Evolutionary conservation across 2,329 filamentous ascomycete species (phyloP).

Genomic region (Aspergillus udagawae): DNA sequence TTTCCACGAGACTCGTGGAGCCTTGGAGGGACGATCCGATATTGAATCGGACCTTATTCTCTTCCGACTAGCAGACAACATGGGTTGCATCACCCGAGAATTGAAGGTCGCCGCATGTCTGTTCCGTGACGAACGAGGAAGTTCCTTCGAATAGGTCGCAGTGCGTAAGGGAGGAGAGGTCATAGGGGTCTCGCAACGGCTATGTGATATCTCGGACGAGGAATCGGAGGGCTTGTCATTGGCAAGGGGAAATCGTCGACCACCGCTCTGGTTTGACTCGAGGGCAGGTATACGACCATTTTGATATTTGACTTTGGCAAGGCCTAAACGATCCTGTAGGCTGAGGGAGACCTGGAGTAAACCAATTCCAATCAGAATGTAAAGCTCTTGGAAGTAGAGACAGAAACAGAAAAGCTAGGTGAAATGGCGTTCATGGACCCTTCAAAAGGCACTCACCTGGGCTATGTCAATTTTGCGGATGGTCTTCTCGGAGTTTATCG

Average conservation of each 20-base stretch:
- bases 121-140: slow-evolving; percentile 54
- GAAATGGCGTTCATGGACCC: not conserved
- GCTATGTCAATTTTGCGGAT: slow-evolving; percentile 41
- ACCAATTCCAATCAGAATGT: not conserved
- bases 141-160: slow-evolving; percentile 77
- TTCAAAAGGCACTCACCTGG: slow-evolving; percentile 27
- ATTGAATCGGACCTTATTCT: slow-evolving; percentile 65
- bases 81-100: slow-evolving; percentile 40
- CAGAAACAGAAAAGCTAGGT: not conserved
- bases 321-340: slow-evolving; percentile 86
- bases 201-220: slow-evolving; percentile 75
- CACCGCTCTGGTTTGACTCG: slow-evolving; percentile 71
- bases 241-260: slow-evolving; percentile 59
- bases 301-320: slow-evolving; percentile 96
- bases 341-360: slow-evolving; percentile 76
- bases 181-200: slow-evolving; percentile 46
- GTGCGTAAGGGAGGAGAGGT: slow-evolving; percentile 83
- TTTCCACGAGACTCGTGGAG: slow-evolving; percentile 66
- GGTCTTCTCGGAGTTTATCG: slow-evolving; percentile 34
- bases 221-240: slow-evolving; percentile 81
- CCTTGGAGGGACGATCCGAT: slow-evolving; percentile 54
- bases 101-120: slow-evolving; percentile 44
- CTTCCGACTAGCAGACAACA: slow-evolving; percentile 56
- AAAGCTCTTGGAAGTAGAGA: not conserved
- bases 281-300: slow-evolving; percentile 85